Conservation (phyloP, 805 yeast genomes). For the Allodekkera sacchari region DNA sequence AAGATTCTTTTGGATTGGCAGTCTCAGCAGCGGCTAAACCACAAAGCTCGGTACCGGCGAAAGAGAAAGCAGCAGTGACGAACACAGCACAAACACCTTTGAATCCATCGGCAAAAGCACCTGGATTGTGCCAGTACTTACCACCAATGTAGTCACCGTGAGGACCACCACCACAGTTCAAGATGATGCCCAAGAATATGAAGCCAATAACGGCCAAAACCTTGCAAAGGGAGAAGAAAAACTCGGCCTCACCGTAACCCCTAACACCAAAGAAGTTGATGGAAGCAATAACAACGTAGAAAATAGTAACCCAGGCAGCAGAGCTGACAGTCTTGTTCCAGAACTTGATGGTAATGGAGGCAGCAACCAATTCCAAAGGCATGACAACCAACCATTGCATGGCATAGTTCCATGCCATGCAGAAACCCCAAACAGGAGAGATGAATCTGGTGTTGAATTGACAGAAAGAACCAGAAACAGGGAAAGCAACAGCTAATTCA, state of each 20-base stretch:
- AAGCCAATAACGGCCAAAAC: constrained; percentile 50
- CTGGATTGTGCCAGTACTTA: constrained; percentile 50
- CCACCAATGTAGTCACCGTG: constrained; percentile 48
- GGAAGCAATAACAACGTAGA: constrained; percentile 37
- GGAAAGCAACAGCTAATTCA: constrained; percentile 52
- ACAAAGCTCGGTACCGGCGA: constrained; percentile 55
- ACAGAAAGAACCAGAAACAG: constrained; percentile 49
- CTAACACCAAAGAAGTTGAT: constrained; percentile 51
- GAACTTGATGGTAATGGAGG: constrained; percentile 37
- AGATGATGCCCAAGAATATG: constrained; percentile 41
- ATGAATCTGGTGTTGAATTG: constrained; percentile 48
- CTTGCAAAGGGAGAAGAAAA: constrained; percentile 42
- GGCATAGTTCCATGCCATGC: constrained; percentile 49
- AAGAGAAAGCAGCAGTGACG: constrained; percentile 52
- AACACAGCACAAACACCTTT: constrained; percentile 57
- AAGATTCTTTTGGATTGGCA: constrained; percentile 45
- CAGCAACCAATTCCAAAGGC: constrained; percentile 47
- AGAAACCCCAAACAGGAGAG: constrained; percentile 49
- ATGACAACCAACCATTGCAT: constrained; percentile 42
- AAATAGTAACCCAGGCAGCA: constrained; percentile 46
- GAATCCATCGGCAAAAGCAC: constrained; percentile 39
- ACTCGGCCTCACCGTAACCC: constrained; percentile 64
- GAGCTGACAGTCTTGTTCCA: constrained; percentile 38
- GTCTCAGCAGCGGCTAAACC: constrained; percentile 60
- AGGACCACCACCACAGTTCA: constrained; percentile 56